Evolutionary conservation across 1,284 basidiomycete genomes (phyloP).

Genomic region (Moesziomyces aphidis): DNA sequence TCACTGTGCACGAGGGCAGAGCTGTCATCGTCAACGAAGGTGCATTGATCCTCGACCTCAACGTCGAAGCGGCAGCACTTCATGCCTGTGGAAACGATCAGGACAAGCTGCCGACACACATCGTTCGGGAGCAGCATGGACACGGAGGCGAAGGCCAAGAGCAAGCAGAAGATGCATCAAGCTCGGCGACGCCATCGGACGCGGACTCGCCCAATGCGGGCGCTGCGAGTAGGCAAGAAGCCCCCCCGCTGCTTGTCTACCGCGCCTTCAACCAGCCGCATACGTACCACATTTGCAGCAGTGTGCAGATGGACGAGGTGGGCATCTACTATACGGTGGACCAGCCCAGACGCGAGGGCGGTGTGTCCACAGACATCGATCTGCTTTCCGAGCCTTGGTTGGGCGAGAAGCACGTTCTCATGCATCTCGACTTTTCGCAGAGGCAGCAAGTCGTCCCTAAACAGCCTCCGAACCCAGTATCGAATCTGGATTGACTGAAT

Average conservation of each 20-base stretch:
- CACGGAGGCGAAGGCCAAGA: not conserved
- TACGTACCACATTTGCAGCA: slow-evolving; percentile 30
- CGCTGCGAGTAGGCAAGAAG: not conserved
- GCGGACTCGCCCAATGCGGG: too few relatives aligned
- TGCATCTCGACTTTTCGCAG: slow-evolving; percentile 25
- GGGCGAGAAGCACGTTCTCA: slow-evolving; percentile 9
- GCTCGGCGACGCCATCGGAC: too few relatives aligned
- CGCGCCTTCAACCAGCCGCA: slow-evolving; percentile 4
- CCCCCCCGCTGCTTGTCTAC: slow-evolving; percentile 18
- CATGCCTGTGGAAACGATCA: not conserved
- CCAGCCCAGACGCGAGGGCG: slow-evolving; percentile 1
- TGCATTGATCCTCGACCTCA: slow-evolving; percentile 17
- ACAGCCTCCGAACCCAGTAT: not conserved
- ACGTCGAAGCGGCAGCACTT: not conserved
- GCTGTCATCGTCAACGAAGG: slow-evolving; percentile 36
- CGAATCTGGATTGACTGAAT: not conserved
- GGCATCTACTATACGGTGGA: slow-evolving; percentile 22
- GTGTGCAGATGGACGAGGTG: slow-evolving; percentile 44
- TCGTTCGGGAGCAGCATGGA: not conserved
- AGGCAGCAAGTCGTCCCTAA: slow-evolving; percentile 2
- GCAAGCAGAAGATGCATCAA: too few relatives aligned
- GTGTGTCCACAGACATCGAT: not conserved
- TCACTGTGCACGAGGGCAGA: slow-evolving; percentile 48
- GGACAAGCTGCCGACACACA: not conserved
- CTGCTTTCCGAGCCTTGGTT: not conserved